Percentiles rank a stretch among this genome's conserved stretches.
Evolutionary conservation across 148 eudicot species (phyloP).

Genomic region (Linanthus parryae): DNA sequence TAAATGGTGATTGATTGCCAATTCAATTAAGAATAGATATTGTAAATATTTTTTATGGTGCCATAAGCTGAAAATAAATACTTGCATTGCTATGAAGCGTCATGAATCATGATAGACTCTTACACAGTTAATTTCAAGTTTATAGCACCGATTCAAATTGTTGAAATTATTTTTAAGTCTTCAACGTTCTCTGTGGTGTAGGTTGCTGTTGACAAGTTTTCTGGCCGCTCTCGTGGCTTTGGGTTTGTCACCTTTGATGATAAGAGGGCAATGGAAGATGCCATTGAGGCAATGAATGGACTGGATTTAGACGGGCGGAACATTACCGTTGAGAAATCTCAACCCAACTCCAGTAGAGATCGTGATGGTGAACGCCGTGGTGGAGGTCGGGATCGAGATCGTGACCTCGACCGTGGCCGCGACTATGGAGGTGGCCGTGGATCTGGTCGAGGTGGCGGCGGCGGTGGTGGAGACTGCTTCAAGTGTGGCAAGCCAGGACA

Average conservation of each 20-base stretch:
- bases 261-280: conserved; percentile 88
- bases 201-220: conserved; percentile 81
- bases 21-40: too few relatives aligned
- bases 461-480: conserved; percentile 68
- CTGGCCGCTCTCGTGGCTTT: conserved; percentile 96
- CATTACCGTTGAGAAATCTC: conserved; percentile 94
- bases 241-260: conserved; percentile 95
- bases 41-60: too few relatives aligned
- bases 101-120: too few relatives aligned
- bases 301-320: conserved; percentile 83
- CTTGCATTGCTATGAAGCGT: too few relatives aligned
- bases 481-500: conserved; percentile 57
- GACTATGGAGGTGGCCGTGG: conserved; percentile 62
- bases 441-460: conserved; percentile 54
- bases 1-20: too few relatives aligned
- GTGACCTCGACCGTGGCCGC: conserved; percentile 33
- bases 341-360: conserved; percentile 67
- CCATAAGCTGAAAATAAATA: too few relatives aligned
- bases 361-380: conserved; percentile 56
- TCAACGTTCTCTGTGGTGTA: conserved; percentile 18
- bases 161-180: too few relatives aligned
- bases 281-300: conserved; percentile 90
- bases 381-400: conserved; percentile 46
- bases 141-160: too few relatives aligned
- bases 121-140: background rate